Evolutionary conservation across 331 rosid genomes (phyloP), one percentile per base, ranked within the genome.

Genomic region (Arachis monticola): DNA sequence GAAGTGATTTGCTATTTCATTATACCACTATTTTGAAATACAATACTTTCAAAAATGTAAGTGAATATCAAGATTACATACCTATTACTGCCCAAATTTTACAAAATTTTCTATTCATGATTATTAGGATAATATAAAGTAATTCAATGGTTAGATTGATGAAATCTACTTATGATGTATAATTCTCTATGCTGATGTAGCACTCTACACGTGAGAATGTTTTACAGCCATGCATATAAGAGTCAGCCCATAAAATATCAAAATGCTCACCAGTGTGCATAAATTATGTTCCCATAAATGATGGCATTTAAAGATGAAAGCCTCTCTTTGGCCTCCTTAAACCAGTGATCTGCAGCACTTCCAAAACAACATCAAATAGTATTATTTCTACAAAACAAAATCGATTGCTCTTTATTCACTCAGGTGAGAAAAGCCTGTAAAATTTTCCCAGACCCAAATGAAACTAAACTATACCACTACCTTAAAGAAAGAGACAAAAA

Each of bases 341-440:
- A 94, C 98, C 97, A 94, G 74, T 59, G 82, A 85, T 91, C 98
- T 91, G 98, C 98, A 84, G 91, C 92, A 91, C 98, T 94, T 94
- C 84, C 88, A 83, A 84, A 81, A 84, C 62, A 87, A 67, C 82
- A 87, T 66, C 73, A 81, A 72, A 67, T 27, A 75, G 74, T 45
- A 71, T 89, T 87, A 89, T 81, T 79, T 74, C 62, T 60, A 55
- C 64, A 72, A 78, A 7, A 44, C 42, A 76, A 63, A 47, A 60
- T 30, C 55, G 41, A 48, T 44, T 40, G 27, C 32, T 50, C 51
- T 62, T 7, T 13, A 68, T 58, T 69, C 68, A 58, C 13, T 14
- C 55, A 3, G 12, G 61, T 47, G 55, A 52, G 3, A 63, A 67
- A 67, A 38, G 44, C 31, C 51, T 35, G 74, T 75, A 13, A 12